Percentiles rank a stretch among this genome's conserved stretches.
phyloP scores from a whole-genome alignment of 345 rosid species.

The Salix exigua region DNA sequence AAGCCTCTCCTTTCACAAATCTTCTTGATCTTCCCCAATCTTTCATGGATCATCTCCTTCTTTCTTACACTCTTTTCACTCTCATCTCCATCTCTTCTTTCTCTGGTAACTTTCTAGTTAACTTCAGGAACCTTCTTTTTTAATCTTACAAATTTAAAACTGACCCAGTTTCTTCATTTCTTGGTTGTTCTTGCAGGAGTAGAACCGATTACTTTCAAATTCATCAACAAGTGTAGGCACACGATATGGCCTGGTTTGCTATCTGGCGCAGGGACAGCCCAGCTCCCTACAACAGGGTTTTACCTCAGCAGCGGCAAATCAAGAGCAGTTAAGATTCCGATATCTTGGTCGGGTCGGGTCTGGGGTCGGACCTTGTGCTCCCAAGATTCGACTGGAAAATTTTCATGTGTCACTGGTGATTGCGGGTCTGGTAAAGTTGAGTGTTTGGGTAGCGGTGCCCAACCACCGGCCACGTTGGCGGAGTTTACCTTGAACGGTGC shows the following conservation, averaged over 20 bases:
- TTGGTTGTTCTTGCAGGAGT: conserved; percentile 25
- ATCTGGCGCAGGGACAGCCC: conserved; percentile 67
- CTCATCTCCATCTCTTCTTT: background rate
- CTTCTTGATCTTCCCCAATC: background rate
- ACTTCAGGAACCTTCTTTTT: background rate
- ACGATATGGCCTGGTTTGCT: conserved; percentile 84
- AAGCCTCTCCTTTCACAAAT: background rate
- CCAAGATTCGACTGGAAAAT: conserved; percentile 46
- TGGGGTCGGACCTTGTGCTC: conserved; percentile 74
- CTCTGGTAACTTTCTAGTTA: background rate
- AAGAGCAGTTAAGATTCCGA: conserved; percentile 47
- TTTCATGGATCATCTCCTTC: conserved; percentile 34
- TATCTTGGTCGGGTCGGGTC: conserved; percentile 79
- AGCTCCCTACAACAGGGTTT: conserved; percentile 77
- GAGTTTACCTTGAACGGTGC: conserved; percentile 85
- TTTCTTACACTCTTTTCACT: background rate
- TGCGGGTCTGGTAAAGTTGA: conserved; percentile 71
- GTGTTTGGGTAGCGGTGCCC: conserved; percentile 71
- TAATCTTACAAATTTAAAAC: background rate
- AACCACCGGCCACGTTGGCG: conserved; percentile 78
- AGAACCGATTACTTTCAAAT: conserved; percentile 55
- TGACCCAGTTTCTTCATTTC: background rate
- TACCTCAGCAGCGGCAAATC: conserved; percentile 56
- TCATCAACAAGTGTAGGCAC: conserved; percentile 67
- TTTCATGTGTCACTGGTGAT: conserved; percentile 59